phyloP scores from a whole-genome alignment of 768 basidiomycete species.

The Suillus spraguei region DNA sequence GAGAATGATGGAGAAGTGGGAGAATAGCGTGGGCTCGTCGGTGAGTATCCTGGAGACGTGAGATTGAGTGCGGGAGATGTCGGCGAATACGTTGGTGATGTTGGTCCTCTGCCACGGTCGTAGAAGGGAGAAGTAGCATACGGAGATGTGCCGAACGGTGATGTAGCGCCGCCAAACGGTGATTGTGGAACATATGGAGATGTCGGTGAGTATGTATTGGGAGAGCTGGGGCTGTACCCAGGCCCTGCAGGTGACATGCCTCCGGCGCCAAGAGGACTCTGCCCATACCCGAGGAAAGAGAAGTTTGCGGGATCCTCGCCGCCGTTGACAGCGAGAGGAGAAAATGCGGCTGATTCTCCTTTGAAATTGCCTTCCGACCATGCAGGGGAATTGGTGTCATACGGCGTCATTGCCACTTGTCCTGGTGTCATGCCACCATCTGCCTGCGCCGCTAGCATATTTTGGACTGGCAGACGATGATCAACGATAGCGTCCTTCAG shows the following conservation, averaged over 20 bases:
- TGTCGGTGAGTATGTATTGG: conserved; percentile 85
- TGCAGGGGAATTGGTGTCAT: conserved; percentile 88
- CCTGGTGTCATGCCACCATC: conserved; percentile 93
- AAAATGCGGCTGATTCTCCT: conserved; percentile 89
- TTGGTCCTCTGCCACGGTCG: conserved; percentile 60
- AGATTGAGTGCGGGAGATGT: conserved; percentile 83
- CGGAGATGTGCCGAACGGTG: conserved; percentile 79
- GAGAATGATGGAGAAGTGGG: conserved; percentile 86
- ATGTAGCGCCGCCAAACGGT: conserved; percentile 80
- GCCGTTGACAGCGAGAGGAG: conserved; percentile 87
- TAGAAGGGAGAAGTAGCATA: conserved; percentile 88
- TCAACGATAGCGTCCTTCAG: conserved; percentile 98
- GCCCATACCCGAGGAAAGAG: conserved; percentile 76
- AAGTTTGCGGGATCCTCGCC: conserved; percentile 83
- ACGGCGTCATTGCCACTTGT: conserved; percentile 94
- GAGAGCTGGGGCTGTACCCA: conserved; percentile 91
- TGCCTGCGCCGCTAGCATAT: conserved; percentile 72
- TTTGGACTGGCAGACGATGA: conserved; percentile 86
- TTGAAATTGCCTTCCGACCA: conserved; percentile 79
- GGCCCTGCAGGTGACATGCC: conserved; percentile 89
- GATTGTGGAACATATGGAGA: conserved; percentile 90
- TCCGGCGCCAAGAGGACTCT: conserved; percentile 82
- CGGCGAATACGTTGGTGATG: conserved; percentile 87
- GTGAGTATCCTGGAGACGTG: conserved; percentile 72
- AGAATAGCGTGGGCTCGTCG: conserved; percentile 81